phyloP scores from a whole-genome alignment of 306 rosid genomes.

The Pachyrhizus erosus region DNA sequence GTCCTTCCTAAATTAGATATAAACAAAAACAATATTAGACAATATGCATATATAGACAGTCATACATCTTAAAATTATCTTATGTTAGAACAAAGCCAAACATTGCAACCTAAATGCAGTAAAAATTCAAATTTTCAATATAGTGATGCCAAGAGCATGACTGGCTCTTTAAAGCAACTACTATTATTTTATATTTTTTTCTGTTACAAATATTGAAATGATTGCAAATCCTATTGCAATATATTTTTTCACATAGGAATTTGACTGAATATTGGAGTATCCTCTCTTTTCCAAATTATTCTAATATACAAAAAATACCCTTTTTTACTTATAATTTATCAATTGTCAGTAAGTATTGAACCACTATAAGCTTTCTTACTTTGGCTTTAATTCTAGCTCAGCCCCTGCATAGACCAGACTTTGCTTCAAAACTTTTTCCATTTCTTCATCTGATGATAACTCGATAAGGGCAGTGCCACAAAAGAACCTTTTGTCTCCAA shows the following conservation, averaged over 20 bases:
- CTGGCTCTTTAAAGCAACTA: constrained; percentile 23
- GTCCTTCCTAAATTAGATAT: constrained; percentile 65
- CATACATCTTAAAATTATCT: background rate
- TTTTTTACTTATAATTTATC: background rate
- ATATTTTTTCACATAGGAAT: background rate
- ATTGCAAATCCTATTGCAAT: background rate
- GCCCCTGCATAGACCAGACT: constrained; percentile 62
- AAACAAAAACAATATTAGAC: constrained; percentile 23
- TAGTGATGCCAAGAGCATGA: background rate
- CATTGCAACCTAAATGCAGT: background rate
- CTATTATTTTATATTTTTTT: background rate
- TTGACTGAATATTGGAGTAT: background rate
- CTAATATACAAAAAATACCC: background rate
- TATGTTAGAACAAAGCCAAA: background rate
- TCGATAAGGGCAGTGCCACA: constrained; percentile 85
- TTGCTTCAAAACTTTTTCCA: constrained; percentile 56
- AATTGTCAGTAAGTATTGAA: background rate
- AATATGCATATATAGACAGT: background rate
- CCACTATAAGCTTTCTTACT: constrained; percentile 57
- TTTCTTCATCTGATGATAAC: constrained; percentile 77
- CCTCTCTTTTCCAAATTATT: background rate
- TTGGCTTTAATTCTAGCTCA: constrained; percentile 68
- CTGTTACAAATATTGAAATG: background rate
- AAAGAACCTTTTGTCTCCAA: constrained; percentile 73
- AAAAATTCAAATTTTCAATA: background rate